Evolutionary conservation across 2,329 filamentous ascomycete genomes (phyloP).

Genomic region (Aspergillus brunneoviolaceus): DNA sequence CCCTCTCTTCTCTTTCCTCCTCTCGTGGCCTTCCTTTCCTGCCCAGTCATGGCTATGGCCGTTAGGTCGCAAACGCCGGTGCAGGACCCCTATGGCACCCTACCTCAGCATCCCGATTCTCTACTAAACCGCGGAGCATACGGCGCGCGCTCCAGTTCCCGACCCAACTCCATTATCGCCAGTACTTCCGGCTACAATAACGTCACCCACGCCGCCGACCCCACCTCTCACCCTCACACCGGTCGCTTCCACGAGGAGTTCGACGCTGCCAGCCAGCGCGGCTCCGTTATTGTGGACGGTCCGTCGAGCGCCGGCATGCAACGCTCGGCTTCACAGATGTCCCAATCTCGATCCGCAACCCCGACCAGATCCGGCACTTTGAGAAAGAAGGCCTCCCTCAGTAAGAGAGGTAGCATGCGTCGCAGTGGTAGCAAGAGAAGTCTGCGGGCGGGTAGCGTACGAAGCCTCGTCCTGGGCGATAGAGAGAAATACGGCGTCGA

Average conservation of each 20-base stretch:
- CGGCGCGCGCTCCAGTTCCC: conserved; percentile 34
- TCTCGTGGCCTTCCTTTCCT: conserved; percentile 19
- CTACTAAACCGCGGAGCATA: conserved; percentile 33
- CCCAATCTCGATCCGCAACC: conserved; percentile 39
- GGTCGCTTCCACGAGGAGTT: conserved; percentile 43
- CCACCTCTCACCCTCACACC: conserved; percentile 34
- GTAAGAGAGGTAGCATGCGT: conserved; percentile 70
- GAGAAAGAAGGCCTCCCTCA: conserved; percentile 82
- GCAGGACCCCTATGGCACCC: conserved; percentile 38
- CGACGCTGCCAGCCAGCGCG: conserved; percentile 35
- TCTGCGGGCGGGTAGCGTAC: conserved; percentile 81
- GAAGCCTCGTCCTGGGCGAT: conserved; percentile 72
- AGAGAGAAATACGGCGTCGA: conserved; percentile 48
- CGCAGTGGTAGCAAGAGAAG: conserved; percentile 79
- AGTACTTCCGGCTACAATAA: conserved; percentile 40
- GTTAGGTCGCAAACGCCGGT: conserved; percentile 41
- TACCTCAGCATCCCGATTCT: conserved; percentile 31
- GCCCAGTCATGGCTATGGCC: conserved; percentile 38
- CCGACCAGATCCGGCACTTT: conserved; percentile 67
- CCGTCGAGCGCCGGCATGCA: conserved; percentile 31
- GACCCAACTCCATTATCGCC: conserved; percentile 44
- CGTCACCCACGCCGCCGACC: conserved; percentile 32
- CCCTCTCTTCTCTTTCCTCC: conserved; percentile 8
- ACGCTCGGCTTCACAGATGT: conserved; percentile 44
- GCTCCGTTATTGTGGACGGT: conserved; percentile 34